Percentiles rank a stretch among this genome's conserved stretches.
Evolutionary conservation across 345 rosid genomes (phyloP).

Genomic region (Gossypium ekmanianum): DNA sequence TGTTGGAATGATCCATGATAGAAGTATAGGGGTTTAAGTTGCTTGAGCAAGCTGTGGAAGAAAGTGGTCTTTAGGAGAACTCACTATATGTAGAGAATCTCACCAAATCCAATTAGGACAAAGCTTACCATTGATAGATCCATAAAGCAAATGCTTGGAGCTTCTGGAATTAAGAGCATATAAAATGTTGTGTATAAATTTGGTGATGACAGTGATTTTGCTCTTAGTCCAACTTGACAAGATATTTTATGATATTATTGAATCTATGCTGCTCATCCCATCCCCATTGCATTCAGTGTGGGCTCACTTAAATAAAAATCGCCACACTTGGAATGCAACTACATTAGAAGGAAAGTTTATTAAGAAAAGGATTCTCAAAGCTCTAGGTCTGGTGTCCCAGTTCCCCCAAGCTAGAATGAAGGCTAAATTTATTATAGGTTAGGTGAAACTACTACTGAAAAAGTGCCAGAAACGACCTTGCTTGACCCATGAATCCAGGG

Average conservation of each 20-base stretch:
- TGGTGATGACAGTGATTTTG: not conserved
- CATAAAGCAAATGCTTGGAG: not conserved
- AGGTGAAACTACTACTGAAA: not conserved
- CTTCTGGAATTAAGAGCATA: not conserved
- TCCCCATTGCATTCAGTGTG: not conserved
- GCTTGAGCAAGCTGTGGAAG: too few relatives aligned
- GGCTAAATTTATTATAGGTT: not conserved
- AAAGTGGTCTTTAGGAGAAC: too few relatives aligned
- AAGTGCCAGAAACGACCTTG: not conserved
- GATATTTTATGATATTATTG: not conserved
- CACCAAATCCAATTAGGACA: not conserved
- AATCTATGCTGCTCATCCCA: not conserved
- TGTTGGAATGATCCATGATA: too few relatives aligned
- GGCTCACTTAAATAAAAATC: not conserved
- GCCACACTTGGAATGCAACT: not conserved
- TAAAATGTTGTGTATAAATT: not conserved
- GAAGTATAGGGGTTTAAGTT: too few relatives aligned
- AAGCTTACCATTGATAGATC: not conserved
- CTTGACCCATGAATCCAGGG: not conserved
- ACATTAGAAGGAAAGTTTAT: not conserved
- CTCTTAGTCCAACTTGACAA: constrained; percentile 28
- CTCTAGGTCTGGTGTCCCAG: not conserved
- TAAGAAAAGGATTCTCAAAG: not conserved
- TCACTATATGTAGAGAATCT: too few relatives aligned
- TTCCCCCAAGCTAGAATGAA: not conserved